These are phyloP conservation scores for Ophiostoma perfectum DNA, from an alignment of 2,329 filamentous ascomycete genomes.

Conservation along the genomic window DNA sequence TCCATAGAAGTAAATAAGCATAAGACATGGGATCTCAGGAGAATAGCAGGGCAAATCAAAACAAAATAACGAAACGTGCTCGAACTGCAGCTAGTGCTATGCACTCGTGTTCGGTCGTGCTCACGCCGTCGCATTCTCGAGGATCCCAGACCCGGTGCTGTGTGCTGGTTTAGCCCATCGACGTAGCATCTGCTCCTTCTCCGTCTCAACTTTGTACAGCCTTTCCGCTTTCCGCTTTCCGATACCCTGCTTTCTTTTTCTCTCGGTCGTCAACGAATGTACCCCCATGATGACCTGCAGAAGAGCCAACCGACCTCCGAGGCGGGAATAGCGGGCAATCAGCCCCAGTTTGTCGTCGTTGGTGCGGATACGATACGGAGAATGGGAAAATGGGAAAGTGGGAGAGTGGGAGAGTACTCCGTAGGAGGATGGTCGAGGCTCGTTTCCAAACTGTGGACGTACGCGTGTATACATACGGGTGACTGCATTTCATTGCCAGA, in stretches of 20 bases:
- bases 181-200: no score
- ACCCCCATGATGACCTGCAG: slow-evolving; percentile 19
- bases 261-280: no score
- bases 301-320: slow-evolving; percentile 13
- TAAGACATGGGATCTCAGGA: not conserved
- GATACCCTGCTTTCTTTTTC: no score
- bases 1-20: no score
- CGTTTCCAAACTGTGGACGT: not conserved
- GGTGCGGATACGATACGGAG: not conserved
- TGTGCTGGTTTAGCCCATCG: no score
- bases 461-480: not conserved
- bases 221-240: no score
- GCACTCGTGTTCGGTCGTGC: not conserved
- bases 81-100: not conserved
- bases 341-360: not conserved
- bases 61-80: not conserved
- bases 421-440: not conserved
- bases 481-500: slow-evolving; percentile 1
- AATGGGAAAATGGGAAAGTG: not conserved
- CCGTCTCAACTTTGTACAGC: no score
- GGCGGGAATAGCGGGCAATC: slow-evolving; percentile 19
- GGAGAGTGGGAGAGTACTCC: not conserved
- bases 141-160: no score
- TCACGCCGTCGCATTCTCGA: no score
- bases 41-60: not conserved